Conservation (phyloP, 1,139 yeast genomes). For the Candida dubliniensis region DNA sequence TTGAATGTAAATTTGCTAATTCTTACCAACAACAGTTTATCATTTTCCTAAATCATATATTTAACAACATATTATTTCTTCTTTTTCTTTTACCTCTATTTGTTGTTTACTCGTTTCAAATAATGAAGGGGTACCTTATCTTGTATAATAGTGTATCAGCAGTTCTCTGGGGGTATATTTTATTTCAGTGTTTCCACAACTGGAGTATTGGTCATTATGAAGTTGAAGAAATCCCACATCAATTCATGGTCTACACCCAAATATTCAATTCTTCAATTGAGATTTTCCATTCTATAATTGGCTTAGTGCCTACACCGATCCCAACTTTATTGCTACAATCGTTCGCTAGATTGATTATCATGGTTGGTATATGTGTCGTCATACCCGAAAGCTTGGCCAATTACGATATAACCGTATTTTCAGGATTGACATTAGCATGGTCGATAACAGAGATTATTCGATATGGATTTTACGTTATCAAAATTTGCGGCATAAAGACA, state of each 20-base stretch:
- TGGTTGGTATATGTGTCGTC: conserved; percentile 30
- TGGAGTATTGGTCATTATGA: conserved; percentile 9
- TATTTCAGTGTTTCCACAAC: conserved; percentile 19
- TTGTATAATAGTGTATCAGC: conserved; percentile 68
- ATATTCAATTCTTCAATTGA: conserved; percentile 32
- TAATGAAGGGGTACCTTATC: conserved; percentile 18
- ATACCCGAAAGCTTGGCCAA: conserved; percentile 37
- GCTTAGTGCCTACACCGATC: conserved; percentile 34
- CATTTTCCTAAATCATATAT: too few species aligned
- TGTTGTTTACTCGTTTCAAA: background rate
- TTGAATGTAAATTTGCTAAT: background rate
- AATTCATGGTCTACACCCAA: conserved; percentile 29
- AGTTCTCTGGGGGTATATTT: conserved; percentile 63
- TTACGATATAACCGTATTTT: conserved; percentile 24
- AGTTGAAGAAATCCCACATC: conserved; percentile 25
- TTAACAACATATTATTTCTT: background rate
- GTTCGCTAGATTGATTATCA: conserved; percentile 33
- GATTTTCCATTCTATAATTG: conserved; percentile 24
- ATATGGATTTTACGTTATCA: conserved; percentile 26
- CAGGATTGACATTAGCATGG: conserved; percentile 34
- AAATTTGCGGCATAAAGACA: conserved; percentile 6
- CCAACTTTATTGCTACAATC: conserved; percentile 32
- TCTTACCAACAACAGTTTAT: background rate
- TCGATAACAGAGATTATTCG: conserved; percentile 34
- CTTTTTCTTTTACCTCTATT: background rate